Evolutionary conservation across 768 basidiomycete genomes (phyloP).

Genomic region (Amanita molliuscula): DNA sequence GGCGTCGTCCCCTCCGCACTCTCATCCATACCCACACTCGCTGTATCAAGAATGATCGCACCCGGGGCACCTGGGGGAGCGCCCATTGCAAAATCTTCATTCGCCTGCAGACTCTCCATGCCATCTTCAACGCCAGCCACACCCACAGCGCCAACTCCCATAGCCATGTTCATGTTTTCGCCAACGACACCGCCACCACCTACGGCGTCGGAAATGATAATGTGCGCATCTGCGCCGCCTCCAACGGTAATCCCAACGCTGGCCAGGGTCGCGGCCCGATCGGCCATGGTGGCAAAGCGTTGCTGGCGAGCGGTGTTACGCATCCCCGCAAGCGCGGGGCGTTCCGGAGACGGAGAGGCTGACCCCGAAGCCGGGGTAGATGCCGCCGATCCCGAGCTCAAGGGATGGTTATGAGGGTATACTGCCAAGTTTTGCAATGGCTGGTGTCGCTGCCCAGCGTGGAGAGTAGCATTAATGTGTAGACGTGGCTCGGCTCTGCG

Average conservation of each 20-base stretch:
- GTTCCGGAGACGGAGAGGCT: slow-evolving; percentile 23
- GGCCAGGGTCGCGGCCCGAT: slow-evolving; percentile 10
- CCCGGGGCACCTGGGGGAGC: slow-evolving; percentile 86
- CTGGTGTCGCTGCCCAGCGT: slow-evolving; percentile 12
- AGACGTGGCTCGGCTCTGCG: neutral
- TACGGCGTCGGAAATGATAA: slow-evolving; percentile 22
- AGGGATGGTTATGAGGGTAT: neutral
- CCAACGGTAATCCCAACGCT: slow-evolving; percentile 19
- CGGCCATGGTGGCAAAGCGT: slow-evolving; percentile 13
- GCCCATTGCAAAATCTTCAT: slow-evolving; percentile 85
- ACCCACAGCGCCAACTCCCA: slow-evolving; percentile 12
- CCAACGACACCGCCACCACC: neutral
- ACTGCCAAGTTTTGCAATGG: neutral
- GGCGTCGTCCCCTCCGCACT: slow-evolving; percentile 13
- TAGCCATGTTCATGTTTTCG: slow-evolving; percentile 7
- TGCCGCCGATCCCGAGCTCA: slow-evolving; percentile 4
- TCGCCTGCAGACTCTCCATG: slow-evolving; percentile 67
- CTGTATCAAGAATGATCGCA: slow-evolving; percentile 24
- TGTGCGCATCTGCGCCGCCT: slow-evolving; percentile 25
- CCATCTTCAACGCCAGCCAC: slow-evolving; percentile 64
- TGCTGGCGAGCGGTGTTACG: slow-evolving; percentile 1
- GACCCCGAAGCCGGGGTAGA: slow-evolving; percentile 17
- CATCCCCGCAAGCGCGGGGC: slow-evolving; percentile 12
- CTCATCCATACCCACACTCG: slow-evolving; percentile 22
- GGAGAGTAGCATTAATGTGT: slow-evolving; percentile 4